Base-by-base conservation (phyloP, 225 moss, liverwort and hornwort species). In the Rhytidiadelphus loreus region DNA sequence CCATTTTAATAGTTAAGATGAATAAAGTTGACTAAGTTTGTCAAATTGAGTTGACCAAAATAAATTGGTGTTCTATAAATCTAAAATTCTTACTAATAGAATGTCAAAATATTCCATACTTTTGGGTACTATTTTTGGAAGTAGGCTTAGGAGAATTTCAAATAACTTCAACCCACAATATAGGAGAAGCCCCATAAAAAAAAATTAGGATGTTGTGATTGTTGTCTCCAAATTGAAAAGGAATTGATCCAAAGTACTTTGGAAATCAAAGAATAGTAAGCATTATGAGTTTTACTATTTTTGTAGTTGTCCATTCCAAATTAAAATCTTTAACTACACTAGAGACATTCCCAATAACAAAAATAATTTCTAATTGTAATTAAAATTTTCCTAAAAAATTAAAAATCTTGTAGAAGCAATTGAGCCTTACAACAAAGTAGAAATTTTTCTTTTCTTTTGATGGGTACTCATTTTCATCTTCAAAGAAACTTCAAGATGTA, bases 381-480 rank as follows among this genome's bases (percentile, higher is more conserved):
- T 26, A 16, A 44, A 28, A 72, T 5, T 5, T 26, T 43, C 8
- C 16, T 5, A 22, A 69, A 24, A 9, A 13, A 2, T 7, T 13
- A 13, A 13, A 0, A 2, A 41, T 25, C 16, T 72, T 72, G 3
- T 28, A 1, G 9, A 28, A 17, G 16, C 9, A 71, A 44, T 26
- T 1, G 2, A 43, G 9, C 9, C 10, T 29, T 28, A 71, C 2
- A 3, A 44, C 1, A 6, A 9, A 1, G 0, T 43, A 16, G 10
- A 73, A 46, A 16, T 44, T 12, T 2, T 17, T 71, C 1, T 44
- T 3, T 44, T 29, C 16, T 44, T 9, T 44, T 3, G 0, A 73
- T 29, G 46, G 6, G 4, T 29, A 72, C 39, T 44, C 3, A 15
- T 44, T 44, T 44, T 72, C 10, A 43, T 26, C 43, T 25, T 41